Percentiles rank a stretch among this genome's conserved stretches.
Evolutionary conservation across 2,329 filamentous ascomycete genomes (phyloP).

Genomic region (Pseudogymnoascus sp.): DNA sequence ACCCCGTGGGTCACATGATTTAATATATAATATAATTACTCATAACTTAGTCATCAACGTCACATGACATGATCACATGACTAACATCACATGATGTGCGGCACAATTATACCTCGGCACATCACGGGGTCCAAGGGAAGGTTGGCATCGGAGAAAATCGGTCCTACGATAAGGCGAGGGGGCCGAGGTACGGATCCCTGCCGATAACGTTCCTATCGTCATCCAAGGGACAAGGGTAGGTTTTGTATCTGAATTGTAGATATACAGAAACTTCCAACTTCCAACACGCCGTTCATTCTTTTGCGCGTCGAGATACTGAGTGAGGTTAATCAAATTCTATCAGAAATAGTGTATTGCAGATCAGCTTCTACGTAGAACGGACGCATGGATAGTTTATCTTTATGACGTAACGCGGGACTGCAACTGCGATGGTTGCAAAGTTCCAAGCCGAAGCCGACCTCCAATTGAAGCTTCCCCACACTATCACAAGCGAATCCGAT

Average conservation of each 20-base stretch:
- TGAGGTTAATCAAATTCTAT: neutral
- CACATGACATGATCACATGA: neutral
- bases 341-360: neutral
- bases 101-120: neutral
- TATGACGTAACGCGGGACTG: conserved; percentile 2
- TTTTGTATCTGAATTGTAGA: neutral
- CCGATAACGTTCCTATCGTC: conserved; percentile 3
- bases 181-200: conserved; percentile 1
- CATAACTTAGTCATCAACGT: neutral
- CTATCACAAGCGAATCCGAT: conserved; percentile 10
- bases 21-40: neutral
- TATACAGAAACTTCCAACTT: neutral
- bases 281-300: neutral
- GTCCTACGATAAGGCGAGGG: neutral
- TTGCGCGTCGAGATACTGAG: neutral
- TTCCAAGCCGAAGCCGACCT: neutral
- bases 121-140: neutral
- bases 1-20: neutral
- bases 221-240: neutral
- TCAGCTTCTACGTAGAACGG: neutral
- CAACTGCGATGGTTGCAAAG: neutral
- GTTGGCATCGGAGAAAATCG: conserved; percentile 2
- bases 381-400: neutral
- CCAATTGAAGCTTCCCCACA: conserved; percentile 9
- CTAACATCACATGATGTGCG: neutral